Conservation (phyloP, 2,329 filamentous ascomycete genomes). For the Sporothrix dimorphospora region DNA sequence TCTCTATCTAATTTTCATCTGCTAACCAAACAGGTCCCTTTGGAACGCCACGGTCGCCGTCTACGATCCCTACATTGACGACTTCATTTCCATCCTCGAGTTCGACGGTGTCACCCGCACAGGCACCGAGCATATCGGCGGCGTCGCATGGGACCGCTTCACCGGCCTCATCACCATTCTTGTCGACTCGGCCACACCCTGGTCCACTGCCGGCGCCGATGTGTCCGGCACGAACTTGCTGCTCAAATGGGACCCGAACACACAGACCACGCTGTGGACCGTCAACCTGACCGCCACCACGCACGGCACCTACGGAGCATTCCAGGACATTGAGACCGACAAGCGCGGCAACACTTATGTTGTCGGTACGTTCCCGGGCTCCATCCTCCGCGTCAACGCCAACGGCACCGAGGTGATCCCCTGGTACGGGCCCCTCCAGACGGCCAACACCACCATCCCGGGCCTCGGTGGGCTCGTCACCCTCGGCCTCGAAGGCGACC, state of each 20-base stretch:
- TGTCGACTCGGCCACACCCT: conserved; percentile 43
- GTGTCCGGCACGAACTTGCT: conserved; percentile 45
- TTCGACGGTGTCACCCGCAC: conserved; percentile 41
- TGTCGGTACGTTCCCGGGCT: conserved; percentile 45
- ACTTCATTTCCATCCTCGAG: conserved; percentile 37
- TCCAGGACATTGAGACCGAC: conserved; percentile 47
- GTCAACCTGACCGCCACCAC: conserved; percentile 41
- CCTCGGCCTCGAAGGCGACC: conserved; percentile 31
- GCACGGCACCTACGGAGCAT: conserved; percentile 42
- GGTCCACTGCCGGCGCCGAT: conserved; percentile 42
- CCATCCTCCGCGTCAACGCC: conserved; percentile 41
- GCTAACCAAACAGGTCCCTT: conserved; percentile 34
- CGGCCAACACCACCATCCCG: conserved; percentile 37
- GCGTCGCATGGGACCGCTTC: conserved; percentile 42
- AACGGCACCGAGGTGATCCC: conserved; percentile 37
- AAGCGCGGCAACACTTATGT: conserved; percentile 43
- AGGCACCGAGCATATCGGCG: conserved; percentile 41
- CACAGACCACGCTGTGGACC: conserved; percentile 39
- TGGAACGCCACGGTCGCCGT: conserved; percentile 43
- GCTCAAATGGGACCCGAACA: conserved; percentile 42
- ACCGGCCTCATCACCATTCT: conserved; percentile 42
- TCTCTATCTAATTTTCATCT: neutral
- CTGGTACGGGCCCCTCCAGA: conserved; percentile 41
- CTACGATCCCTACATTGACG: conserved; percentile 42
- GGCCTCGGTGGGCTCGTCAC: conserved; percentile 40